Evolutionary conservation across 768 basidiomycete species (phyloP).

Genomic region (Pleurotus tuoliensis): DNA sequence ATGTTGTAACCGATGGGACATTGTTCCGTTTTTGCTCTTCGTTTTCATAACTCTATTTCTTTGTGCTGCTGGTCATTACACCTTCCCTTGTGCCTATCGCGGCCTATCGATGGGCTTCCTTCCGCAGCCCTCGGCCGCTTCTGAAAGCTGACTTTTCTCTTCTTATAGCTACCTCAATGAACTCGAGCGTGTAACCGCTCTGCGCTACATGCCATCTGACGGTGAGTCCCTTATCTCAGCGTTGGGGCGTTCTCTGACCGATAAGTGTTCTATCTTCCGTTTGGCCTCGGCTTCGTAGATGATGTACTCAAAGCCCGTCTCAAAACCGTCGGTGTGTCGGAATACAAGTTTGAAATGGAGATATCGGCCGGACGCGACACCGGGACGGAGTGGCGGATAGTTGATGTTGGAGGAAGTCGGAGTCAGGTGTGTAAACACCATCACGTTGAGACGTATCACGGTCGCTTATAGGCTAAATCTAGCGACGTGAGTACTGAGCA

Average conservation of each 20-base stretch:
- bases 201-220: conserved; percentile 64
- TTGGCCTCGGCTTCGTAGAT: conserved; percentile 35
- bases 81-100: too few species aligned
- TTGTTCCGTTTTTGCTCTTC: too few species aligned
- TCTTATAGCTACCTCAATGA: conserved; percentile 62
- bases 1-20: too few species aligned
- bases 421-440: conserved; percentile 48
- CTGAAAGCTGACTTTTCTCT: background rate
- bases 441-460: background rate
- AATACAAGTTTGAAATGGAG: conserved; percentile 79
- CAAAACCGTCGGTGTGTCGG: conserved; percentile 75
- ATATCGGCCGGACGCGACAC: conserved; percentile 47
- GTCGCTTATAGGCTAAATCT: background rate
- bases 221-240: conserved; percentile 33
- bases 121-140: background rate
- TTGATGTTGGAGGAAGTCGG: conserved; percentile 75
- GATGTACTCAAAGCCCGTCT: conserved; percentile 75
- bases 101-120: background rate
- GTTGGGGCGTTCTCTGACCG: background rate
- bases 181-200: conserved; percentile 59
- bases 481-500: conserved; percentile 30
- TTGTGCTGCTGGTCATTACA: too few species aligned
- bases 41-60: too few species aligned
- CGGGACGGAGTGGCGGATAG: conserved; percentile 70
- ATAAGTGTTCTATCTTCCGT: background rate